Evolutionary conservation across 163 green algal species (phyloP).

Genomic region (Dunaliella salina): DNA sequence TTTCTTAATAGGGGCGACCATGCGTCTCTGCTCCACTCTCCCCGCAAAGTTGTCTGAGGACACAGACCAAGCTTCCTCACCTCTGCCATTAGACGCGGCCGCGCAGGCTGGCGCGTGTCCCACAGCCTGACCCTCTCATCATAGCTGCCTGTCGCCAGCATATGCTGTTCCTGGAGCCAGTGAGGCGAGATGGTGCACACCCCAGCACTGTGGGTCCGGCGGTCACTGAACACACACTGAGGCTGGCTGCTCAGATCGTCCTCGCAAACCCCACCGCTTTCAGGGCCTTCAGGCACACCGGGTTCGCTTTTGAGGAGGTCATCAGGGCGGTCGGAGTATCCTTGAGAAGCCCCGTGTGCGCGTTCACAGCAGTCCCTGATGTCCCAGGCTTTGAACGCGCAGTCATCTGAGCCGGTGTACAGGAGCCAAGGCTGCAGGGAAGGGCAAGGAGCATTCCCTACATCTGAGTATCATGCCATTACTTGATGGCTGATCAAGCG

Average conservation of each 20-base stretch:
- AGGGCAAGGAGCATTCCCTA: too few relatives aligned
- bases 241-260: not conserved
- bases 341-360: too few relatives aligned
- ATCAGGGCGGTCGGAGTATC: not conserved
- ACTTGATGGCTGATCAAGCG: too few relatives aligned
- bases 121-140: conserved; percentile 82
- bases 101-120: conserved; percentile 55
- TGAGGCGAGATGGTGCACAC: conserved; percentile 79
- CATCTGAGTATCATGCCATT: too few relatives aligned
- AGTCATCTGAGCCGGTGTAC: conserved; percentile 85
- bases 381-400: conserved; percentile 77
- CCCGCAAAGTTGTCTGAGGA: too few relatives aligned
- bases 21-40: too few relatives aligned
- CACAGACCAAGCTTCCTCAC: conserved; percentile 10
- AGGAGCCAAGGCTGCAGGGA: conserved; percentile 24
- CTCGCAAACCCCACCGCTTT: too few relatives aligned
- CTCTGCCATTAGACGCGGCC: conserved; percentile 46
- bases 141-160: conserved; percentile 80
- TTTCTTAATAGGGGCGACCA: too few relatives aligned
- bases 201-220: conserved; percentile 65
- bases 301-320: not conserved
- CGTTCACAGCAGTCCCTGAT: not conserved
- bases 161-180: conserved; percentile 32
- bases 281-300: too few relatives aligned
- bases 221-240: conserved; percentile 49